Percentiles rank a stretch among this genome's conserved stretches.
Conservation (phyloP, 768 basidiomycete species). For the Podaxis sp. region DNA sequence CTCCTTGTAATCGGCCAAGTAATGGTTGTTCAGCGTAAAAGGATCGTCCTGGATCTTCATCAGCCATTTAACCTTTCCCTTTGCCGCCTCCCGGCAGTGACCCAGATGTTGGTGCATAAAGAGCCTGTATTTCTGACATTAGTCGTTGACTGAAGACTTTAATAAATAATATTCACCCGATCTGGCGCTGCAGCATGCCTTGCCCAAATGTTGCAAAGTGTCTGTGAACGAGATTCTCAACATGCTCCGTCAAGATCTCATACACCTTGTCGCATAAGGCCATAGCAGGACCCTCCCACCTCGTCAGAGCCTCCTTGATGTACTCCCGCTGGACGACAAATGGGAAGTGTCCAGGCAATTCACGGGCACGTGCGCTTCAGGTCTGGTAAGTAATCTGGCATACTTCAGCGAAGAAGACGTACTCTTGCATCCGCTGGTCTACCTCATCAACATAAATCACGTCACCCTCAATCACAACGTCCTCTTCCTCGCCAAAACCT, state of each 20-base stretch:
- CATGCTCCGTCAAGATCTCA: constrained; percentile 34
- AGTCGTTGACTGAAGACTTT: background rate
- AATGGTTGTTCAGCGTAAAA: constrained; percentile 52
- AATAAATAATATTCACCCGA: constrained; percentile 30
- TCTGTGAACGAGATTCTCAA: constrained; percentile 39
- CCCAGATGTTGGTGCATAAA: constrained; percentile 50
- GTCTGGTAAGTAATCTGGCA: constrained; percentile 32
- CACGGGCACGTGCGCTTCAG: constrained; percentile 63
- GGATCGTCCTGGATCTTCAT: constrained; percentile 49
- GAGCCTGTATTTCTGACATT: constrained; percentile 14
- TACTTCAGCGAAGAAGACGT: background rate
- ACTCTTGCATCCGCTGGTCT: constrained; percentile 20
- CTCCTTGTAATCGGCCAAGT: constrained; percentile 42
- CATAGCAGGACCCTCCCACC: constrained; percentile 52
- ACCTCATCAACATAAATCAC: constrained; percentile 28
- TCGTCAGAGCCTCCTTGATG: constrained; percentile 41
- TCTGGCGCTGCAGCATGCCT: constrained; percentile 49
- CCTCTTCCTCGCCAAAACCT: constrained; percentile 11
- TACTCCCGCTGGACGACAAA: constrained; percentile 57
- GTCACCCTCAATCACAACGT: background rate
- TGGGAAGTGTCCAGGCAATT: constrained; percentile 67
- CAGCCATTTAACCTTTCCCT: constrained; percentile 47
- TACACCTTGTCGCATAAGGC: constrained; percentile 43
- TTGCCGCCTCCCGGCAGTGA: constrained; percentile 36
- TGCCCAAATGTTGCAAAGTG: constrained; percentile 57